Base-by-base conservation (phyloP, 495 filamentous ascomycete species). In the Neohortaea acidophila region DNA sequence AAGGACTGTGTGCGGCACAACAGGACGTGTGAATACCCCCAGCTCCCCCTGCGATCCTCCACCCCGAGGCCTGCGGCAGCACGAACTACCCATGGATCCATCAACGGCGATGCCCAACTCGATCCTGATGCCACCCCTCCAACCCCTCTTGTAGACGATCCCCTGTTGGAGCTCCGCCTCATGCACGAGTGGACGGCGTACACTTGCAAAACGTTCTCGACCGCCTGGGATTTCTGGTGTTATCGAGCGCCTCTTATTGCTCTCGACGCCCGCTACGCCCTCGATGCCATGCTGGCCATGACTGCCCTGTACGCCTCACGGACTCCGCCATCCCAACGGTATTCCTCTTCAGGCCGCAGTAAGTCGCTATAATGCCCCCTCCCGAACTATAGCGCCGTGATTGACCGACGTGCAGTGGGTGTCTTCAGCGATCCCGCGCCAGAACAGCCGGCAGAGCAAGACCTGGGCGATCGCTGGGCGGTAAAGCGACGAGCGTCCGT, bases 141-240 rank as follows among this genome's bases (percentile, higher is more conserved):
- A 25, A 14, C 21, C n/a, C 17, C 4, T 13, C 7, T 5, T 17
- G 8, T 11, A 4, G 13, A 6, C 2, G 24, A 43, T 21, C 32
- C 4, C 4, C 4, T 23, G 20, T 26, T 38, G 5, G 41, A 44
- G 35, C 24, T 44, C 5, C 23, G 41, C 2, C 34, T 44, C 9
- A 44, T 44, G 33, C 41, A 44, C 21, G 19, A 38, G 18, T 44
- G 41, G 41, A 44, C 41, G 6, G 41, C 41, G 2, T 30, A 33
- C 11, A 20, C 41, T 5, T 38, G 8, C 41, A 33, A 30, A 27
- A 32, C 33, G 8, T 44, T 44, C 35, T 30, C 41, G 24, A 21
- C 34, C 4, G 14, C 26, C 4, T 22, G 22, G 18, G 35, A 44
- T 13, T 44, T 44, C 41, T 44, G 41, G 33, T 6, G 13, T 9